A percentile compares a stretch with the other conserved stretches of the same genome.
Evolutionary conservation across 805 yeast species (phyloP).

Genomic region (Citeromyces matritensis): DNA sequence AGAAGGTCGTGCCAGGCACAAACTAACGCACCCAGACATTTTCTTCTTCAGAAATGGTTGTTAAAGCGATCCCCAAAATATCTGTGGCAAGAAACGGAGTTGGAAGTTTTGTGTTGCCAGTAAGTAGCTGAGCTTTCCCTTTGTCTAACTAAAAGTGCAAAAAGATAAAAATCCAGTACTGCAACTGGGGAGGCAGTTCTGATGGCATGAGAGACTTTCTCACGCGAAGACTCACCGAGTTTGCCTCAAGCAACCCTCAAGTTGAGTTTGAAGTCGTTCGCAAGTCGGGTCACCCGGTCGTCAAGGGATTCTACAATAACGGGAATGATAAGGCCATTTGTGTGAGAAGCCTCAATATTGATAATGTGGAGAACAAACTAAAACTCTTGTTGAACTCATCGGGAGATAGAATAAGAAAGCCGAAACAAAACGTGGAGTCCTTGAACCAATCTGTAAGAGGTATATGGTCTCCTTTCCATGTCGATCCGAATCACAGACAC

Average conservation of each 20-base stretch:
- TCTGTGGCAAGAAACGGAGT: conserved; percentile 64
- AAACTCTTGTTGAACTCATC: conserved; percentile 49
- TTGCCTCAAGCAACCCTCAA: conserved; percentile 48
- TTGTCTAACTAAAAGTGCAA: conserved; percentile 42
- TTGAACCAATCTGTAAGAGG: conserved; percentile 83
- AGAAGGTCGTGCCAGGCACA: not conserved
- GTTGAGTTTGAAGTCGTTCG: conserved; percentile 59
- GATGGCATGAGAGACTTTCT: conserved; percentile 63
- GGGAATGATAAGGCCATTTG: conserved; percentile 44
- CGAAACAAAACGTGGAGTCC: conserved; percentile 68
- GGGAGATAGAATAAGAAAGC: conserved; percentile 47
- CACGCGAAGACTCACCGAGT: conserved; percentile 27
- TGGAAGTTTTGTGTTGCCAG: conserved; percentile 55
- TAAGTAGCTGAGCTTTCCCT: too few species aligned
- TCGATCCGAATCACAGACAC: conserved; percentile 32
- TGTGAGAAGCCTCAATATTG: conserved; percentile 54
- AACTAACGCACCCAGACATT: not conserved
- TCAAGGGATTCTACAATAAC: conserved; percentile 41
- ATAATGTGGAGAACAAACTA: conserved; percentile 50
- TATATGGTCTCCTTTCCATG: conserved; percentile 94
- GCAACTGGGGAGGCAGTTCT: conserved; percentile 95
- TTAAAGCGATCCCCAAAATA: conserved; percentile 41
- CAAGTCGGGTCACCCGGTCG: conserved; percentile 73
- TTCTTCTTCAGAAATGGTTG: conserved; percentile 21
- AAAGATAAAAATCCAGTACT: conserved; percentile 61